Evolutionary conservation across 495 filamentous ascomycete genomes (phyloP).

Genomic region (Hyaloscypha hepaticicola): DNA sequence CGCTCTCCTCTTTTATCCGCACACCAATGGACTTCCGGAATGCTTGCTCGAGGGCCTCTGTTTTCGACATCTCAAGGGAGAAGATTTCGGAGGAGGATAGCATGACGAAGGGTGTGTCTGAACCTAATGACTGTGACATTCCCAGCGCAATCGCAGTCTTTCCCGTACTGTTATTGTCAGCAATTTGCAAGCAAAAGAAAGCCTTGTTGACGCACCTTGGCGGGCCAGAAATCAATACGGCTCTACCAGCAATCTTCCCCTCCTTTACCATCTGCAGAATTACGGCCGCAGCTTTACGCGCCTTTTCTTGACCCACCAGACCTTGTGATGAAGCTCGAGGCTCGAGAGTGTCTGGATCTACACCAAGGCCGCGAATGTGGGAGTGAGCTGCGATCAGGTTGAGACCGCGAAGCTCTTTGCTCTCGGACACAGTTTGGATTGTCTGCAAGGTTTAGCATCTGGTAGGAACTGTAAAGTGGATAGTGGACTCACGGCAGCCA

Average conservation of each 20-base stretch:
- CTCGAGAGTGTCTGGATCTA: constrained; percentile 87
- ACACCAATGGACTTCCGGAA: constrained; percentile 97
- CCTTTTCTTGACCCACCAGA: constrained; percentile 95
- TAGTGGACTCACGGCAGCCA: constrained; percentile 15
- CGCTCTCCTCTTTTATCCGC: constrained; percentile 95
- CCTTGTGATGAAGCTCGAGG: constrained; percentile 86
- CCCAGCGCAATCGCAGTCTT: constrained; percentile 99
- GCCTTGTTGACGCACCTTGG: constrained; percentile 55
- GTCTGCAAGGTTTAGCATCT: constrained; percentile 48
- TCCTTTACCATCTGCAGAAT: constrained; percentile 98
- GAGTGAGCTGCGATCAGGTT: constrained; percentile 98
- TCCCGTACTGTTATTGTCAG: constrained; percentile 62
- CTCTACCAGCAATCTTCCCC: constrained; percentile 95
- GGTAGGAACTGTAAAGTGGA: background rate
- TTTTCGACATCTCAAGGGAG: constrained; percentile 98
- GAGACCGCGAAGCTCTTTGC: constrained; percentile 87
- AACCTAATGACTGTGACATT: constrained; percentile 92
- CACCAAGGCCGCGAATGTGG: constrained; percentile 92
- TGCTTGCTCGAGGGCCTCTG: constrained; percentile 94
- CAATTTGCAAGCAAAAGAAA: background rate
- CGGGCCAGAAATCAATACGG: constrained; percentile 92
- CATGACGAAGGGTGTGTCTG: constrained; percentile 95
- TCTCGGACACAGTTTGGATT: constrained; percentile 91
- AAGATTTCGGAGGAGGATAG: constrained; percentile 95
- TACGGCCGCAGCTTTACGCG: constrained; percentile 91